Conservation (phyloP, 768 basidiomycete species). For the Boletus eberwhitei region DNA sequence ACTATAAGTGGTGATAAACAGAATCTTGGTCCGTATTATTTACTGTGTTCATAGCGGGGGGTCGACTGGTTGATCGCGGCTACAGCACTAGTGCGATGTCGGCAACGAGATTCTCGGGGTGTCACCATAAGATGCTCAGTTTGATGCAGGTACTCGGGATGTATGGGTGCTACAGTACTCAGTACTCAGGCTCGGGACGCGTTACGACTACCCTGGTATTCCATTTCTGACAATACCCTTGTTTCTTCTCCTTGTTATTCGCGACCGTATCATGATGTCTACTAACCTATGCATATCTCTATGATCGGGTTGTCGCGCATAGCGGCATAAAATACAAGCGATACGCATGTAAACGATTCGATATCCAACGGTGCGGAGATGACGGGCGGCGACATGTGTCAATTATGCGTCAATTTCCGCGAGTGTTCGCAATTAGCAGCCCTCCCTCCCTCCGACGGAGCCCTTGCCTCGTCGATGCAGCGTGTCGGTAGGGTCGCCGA, state of each 20-base stretch:
- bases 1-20: constrained; percentile 10
- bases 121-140: neutral
- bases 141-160: neutral
- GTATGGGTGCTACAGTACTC: neutral
- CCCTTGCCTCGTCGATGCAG: constrained; percentile 24
- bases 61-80: constrained; percentile 8
- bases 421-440: neutral
- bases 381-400: neutral
- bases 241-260: neutral
- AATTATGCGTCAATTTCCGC: constrained; percentile 7
- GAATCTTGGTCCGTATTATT: neutral
- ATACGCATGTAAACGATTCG: neutral
- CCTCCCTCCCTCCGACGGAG: neutral
- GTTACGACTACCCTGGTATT: neutral
- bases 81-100: neutral
- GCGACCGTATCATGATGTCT: neutral
- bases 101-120: neutral
- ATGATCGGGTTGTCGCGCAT: neutral
- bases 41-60: neutral
- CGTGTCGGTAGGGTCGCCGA: constrained; percentile 22
- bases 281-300: neutral
- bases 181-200: neutral
- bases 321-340: neutral
- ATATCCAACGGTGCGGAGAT: neutral
- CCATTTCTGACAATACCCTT: neutral